phyloP scores from a whole-genome alignment of 768 basidiomycete genomes.

The Rhodocollybia butyracea region DNA sequence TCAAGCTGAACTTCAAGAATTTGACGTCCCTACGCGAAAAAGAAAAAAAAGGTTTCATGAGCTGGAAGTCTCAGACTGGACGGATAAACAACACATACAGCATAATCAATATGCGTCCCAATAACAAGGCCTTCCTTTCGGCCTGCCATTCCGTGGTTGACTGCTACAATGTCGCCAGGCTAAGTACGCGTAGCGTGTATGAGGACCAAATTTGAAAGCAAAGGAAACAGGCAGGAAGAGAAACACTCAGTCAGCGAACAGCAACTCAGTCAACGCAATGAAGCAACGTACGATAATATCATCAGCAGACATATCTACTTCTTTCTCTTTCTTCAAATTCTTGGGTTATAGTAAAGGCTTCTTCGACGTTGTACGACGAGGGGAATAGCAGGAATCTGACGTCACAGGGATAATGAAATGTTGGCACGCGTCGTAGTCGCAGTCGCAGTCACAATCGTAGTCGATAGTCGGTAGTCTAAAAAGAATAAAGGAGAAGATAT shows the following conservation, averaged over 20 bases:
- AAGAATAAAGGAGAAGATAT: constrained; percentile 9
- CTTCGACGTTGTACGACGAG: no score
- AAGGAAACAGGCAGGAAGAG: background rate
- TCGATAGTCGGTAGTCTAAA: constrained; percentile 1
- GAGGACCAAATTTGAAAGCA: background rate
- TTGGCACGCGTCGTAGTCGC: no score
- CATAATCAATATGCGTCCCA: constrained; percentile 67
- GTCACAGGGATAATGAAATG: background rate
- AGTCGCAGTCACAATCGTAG: no score
- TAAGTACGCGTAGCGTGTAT: constrained; percentile 19
- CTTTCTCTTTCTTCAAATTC: background rate
- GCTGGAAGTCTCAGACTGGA: background rate
- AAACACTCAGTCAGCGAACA: background rate
- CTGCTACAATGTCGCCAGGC: constrained; percentile 81
- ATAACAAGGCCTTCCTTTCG: constrained; percentile 78
- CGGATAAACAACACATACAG: constrained; percentile 41
- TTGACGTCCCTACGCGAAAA: constrained; percentile 84
- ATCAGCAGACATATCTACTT: background rate
- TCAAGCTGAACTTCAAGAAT: constrained; percentile 83
- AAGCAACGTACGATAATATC: constrained; percentile 1
- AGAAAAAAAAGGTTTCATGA: background rate
- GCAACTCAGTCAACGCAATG: background rate
- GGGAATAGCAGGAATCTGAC: background rate
- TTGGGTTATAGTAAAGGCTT: background rate
- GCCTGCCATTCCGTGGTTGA: constrained; percentile 60